Evolutionary conservation across 2,329 filamentous ascomycete species (phyloP).

Genomic region (Aspergillus felis): DNA sequence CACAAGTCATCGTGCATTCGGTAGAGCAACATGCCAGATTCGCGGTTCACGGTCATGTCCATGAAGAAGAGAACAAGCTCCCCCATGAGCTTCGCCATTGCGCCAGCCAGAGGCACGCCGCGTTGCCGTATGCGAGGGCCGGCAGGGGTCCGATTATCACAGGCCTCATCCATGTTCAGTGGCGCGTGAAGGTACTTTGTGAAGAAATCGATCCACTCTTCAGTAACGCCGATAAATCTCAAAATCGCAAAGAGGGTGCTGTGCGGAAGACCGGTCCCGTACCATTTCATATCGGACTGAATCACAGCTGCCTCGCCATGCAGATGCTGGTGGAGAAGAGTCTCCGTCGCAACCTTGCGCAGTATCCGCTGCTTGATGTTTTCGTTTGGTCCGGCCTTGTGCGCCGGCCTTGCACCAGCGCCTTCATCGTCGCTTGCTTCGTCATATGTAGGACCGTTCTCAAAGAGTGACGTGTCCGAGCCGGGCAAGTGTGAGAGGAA

Average conservation of each 20-base stretch:
- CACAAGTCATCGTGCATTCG: slow-evolving; percentile 50
- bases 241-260: slow-evolving; percentile 42
- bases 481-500: slow-evolving; percentile 34
- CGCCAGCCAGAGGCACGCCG: slow-evolving; percentile 46
- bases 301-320: slow-evolving; percentile 36
- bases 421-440: slow-evolving; percentile 18
- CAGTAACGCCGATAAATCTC: slow-evolving; percentile 41
- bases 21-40: slow-evolving; percentile 43
- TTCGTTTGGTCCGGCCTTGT: slow-evolving; percentile 5
- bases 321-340: slow-evolving; percentile 32
- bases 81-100: slow-evolving; percentile 45
- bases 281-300: slow-evolving; percentile 45
- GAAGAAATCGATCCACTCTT: slow-evolving; percentile 44
- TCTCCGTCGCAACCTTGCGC: slow-evolving; percentile 38
- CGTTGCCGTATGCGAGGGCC: slow-evolving; percentile 40
- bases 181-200: slow-evolving; percentile 45
- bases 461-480: slow-evolving; percentile 15
- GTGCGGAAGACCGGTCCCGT: slow-evolving; percentile 43
- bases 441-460: slow-evolving; percentile 23
- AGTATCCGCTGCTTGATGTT: slow-evolving; percentile 39
- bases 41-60: slow-evolving; percentile 44
- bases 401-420: neutral
- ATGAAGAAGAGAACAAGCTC: slow-evolving; percentile 48
- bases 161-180: slow-evolving; percentile 38
- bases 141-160: slow-evolving; percentile 17